phyloP scores from a whole-genome alignment of 1,139 yeast genomes.

The Sugiyamaella japonica region DNA sequence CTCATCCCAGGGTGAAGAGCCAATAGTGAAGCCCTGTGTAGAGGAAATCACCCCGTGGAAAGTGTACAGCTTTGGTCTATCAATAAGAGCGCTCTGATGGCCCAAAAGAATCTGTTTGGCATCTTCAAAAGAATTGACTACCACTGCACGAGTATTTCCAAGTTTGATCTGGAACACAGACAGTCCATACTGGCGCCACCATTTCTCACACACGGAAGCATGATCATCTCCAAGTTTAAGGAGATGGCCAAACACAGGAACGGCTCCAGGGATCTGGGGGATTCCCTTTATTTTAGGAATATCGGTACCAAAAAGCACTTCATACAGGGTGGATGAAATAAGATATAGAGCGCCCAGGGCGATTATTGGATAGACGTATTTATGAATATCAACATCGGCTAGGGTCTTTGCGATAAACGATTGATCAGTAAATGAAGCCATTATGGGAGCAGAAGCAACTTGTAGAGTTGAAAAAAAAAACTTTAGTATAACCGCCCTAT shows the following conservation, averaged over 20 bases:
- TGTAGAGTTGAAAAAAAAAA: background rate
- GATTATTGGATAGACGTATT: conserved; percentile 1
- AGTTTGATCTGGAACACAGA: conserved; percentile 56
- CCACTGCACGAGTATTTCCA: conserved; percentile 53
- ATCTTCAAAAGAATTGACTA: conserved; percentile 58
- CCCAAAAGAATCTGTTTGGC: conserved; percentile 53
- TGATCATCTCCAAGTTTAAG: conserved; percentile 30
- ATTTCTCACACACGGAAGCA: conserved; percentile 30
- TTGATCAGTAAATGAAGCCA: background rate
- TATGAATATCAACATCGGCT: background rate
- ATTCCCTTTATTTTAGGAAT: conserved; percentile 44
- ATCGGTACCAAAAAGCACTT: conserved; percentile 28
- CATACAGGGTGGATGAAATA: conserved; percentile 19
- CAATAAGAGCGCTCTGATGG: conserved; percentile 52
- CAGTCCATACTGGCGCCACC: conserved; percentile 29
- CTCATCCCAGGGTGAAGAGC: conserved; percentile 63
- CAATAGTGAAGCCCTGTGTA: conserved; percentile 63
- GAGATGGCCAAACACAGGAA: conserved; percentile 30
- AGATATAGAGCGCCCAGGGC: conserved; percentile 3
- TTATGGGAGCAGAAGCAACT: no score
- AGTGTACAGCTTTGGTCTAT: conserved; percentile 60
- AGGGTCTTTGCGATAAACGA: background rate
- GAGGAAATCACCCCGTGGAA: conserved; percentile 61
- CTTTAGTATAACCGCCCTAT: background rate
- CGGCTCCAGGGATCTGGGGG: conserved; percentile 44